Evolutionary conservation across 805 yeast genomes (phyloP).

Genomic region (Debaryomyces castellii): DNA sequence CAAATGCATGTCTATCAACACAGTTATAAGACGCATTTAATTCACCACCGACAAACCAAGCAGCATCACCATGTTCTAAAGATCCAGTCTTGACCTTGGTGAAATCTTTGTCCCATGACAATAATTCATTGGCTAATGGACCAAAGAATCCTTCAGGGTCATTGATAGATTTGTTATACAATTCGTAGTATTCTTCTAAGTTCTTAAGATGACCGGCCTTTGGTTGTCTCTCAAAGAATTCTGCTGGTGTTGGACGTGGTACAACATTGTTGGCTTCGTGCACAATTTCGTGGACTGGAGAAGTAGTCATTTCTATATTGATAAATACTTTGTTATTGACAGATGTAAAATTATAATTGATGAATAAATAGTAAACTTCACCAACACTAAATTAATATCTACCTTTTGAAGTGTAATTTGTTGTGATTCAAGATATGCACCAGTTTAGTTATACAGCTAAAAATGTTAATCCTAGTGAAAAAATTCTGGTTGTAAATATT

Average conservation of each 20-base stretch:
- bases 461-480: background rate
- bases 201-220: constrained; percentile 56
- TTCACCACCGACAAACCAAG: constrained; percentile 81
- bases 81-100: constrained; percentile 63
- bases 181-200: constrained; percentile 63
- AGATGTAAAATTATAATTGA: background rate
- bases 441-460: background rate
- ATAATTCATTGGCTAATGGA: constrained; percentile 65
- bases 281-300: constrained; percentile 45
- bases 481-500: background rate
- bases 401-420: background rate
- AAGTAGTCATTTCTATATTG: constrained; percentile 21
- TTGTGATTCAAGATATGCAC: background rate
- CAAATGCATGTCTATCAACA: constrained; percentile 78
- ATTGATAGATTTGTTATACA: constrained; percentile 73
- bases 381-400: background rate
- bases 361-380: background rate
- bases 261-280: constrained; percentile 59
- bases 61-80: constrained; percentile 51
- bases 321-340: background rate
- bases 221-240: constrained; percentile 60
- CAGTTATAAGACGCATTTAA: constrained; percentile 78
- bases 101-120: constrained; percentile 81
- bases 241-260: constrained; percentile 52
- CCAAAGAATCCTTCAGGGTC: constrained; percentile 84